phyloP scores from a whole-genome alignment of 139 green algal species.

The Coccomyxa sp. region DNA sequence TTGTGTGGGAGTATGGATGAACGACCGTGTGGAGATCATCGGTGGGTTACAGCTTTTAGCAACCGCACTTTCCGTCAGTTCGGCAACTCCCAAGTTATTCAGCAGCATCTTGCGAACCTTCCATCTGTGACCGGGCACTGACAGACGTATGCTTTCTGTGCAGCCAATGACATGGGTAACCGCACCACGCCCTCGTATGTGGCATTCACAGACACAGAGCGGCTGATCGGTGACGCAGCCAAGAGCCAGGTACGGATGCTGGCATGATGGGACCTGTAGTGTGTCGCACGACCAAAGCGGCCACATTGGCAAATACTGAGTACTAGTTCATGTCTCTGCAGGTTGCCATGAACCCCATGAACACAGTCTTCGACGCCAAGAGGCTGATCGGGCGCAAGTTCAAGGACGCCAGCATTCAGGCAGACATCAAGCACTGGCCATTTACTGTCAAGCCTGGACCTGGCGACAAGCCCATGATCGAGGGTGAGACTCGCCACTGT shows the following conservation, averaged over 20 bases:
- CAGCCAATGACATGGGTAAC: slow-evolving; percentile 84
- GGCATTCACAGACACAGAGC: slow-evolving; percentile 96
- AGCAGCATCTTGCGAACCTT: too few species aligned
- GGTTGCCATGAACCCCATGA: slow-evolving; percentile 86
- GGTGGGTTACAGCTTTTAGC: background rate
- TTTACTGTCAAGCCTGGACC: slow-evolving; percentile 70
- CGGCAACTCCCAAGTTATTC: too few species aligned
- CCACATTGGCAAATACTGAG: background rate
- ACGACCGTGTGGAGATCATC: slow-evolving; percentile 92
- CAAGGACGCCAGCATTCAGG: slow-evolving; percentile 78
- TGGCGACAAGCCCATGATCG: slow-evolving; percentile 87
- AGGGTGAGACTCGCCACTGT: slow-evolving; percentile 44
- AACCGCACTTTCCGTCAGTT: too few species aligned
- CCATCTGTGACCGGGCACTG: slow-evolving; percentile 90
- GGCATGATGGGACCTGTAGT: too few species aligned
- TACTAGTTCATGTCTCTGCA: slow-evolving; percentile 5
- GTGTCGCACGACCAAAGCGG: too few species aligned
- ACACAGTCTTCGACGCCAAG: slow-evolving; percentile 99
- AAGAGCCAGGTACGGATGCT: slow-evolving; percentile 96
- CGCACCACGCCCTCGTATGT: slow-evolving; percentile 67
- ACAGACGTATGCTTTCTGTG: slow-evolving; percentile 59
- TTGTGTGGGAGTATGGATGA: slow-evolving; percentile 92
- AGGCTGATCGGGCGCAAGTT: slow-evolving; percentile 92
- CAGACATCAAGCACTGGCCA: slow-evolving; percentile 91
- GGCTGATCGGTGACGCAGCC: slow-evolving; percentile 91